A percentile compares a stretch with the other conserved stretches of the same genome.
These are phyloP conservation scores for Cryptomeria japonica DNA, from an alignment of 75 land plant species.

Conservation along the genomic window DNA sequence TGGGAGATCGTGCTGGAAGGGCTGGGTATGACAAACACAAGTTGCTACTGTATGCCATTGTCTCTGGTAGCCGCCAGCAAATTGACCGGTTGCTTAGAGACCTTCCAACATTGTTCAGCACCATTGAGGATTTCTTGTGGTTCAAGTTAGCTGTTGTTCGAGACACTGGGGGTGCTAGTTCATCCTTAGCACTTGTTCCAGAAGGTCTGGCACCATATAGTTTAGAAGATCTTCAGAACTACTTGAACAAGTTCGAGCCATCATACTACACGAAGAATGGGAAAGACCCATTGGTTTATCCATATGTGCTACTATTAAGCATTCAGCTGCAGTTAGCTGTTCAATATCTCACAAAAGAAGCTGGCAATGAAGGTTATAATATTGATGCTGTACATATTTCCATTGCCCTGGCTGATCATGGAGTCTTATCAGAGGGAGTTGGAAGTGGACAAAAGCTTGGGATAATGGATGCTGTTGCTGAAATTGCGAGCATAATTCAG, in stretches of 20 bases:
- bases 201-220: constrained; percentile 72
- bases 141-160: constrained; percentile 78
- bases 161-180: constrained; percentile 44
- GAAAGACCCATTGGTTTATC: constrained; percentile 95
- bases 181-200: constrained; percentile 26
- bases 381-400: constrained; percentile 87
- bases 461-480: constrained; percentile 79
- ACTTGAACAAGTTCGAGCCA: constrained; percentile 89
- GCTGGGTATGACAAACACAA: constrained; percentile 86
- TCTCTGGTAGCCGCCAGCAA: constrained; percentile 82
- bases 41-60: constrained; percentile 75
- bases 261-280: constrained; percentile 97
- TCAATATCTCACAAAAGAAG: constrained; percentile 65
- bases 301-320: constrained; percentile 90
- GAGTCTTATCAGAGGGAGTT: constrained; percentile 59
- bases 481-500: too few species aligned
- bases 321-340: constrained; percentile 85
- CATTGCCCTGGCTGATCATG: constrained; percentile 77
- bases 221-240: constrained; percentile 84
- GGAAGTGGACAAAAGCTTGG: constrained; percentile 59
- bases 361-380: constrained; percentile 64
- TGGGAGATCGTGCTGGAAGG: too few species aligned
- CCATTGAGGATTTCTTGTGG: constrained; percentile 98
- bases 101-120: constrained; percentile 75
- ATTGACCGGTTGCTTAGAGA: constrained; percentile 83